Evolutionary conservation across 2,329 filamentous ascomycete genomes (phyloP).

Genomic region (Zymoseptoria ardabiliae): DNA sequence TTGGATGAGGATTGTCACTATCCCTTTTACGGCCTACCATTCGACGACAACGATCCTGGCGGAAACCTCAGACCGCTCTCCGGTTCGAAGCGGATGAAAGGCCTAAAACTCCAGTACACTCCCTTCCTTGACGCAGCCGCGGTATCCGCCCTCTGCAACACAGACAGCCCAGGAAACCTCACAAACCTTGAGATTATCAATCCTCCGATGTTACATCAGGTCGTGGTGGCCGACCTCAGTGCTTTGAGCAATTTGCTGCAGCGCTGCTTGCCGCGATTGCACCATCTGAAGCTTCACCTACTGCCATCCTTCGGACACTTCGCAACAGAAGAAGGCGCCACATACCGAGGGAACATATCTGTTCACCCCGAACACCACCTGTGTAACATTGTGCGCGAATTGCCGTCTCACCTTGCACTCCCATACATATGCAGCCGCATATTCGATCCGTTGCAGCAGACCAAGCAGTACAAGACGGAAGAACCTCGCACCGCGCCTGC

Average conservation of each 20-base stretch:
- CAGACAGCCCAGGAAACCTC: too few species aligned
- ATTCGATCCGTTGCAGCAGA: slow-evolving; percentile 4
- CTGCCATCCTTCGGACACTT: background rate
- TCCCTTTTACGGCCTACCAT: background rate
- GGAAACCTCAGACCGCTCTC: slow-evolving; percentile 3
- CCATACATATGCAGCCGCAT: slow-evolving; percentile 17
- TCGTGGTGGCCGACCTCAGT: background rate
- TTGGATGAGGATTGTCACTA: too few species aligned
- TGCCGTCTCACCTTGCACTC: slow-evolving; percentile 18
- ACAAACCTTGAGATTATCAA: slow-evolving; percentile 13
- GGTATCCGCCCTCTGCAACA: too few species aligned
- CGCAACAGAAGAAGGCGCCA: background rate
- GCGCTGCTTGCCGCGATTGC: slow-evolving; percentile 10
- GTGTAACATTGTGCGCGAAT: slow-evolving; percentile 17
- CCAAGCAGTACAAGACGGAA: background rate
- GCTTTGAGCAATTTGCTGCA: slow-evolving; percentile 12
- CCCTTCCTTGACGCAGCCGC: background rate
- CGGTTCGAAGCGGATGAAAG: slow-evolving; percentile 14
- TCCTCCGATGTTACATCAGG: slow-evolving; percentile 9
- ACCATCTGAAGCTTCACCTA: slow-evolving; percentile 17
- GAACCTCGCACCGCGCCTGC: background rate
- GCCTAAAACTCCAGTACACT: slow-evolving; percentile 10
- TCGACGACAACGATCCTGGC: background rate
- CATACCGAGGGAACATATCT: slow-evolving; percentile 7
- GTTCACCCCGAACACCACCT: slow-evolving; percentile 15